Evolutionary conservation across 2,329 filamentous ascomycete genomes (phyloP), one percentile per base, ranked within the genome.

Genomic region (Pseudocercospora pini-densiflorae): DNA sequence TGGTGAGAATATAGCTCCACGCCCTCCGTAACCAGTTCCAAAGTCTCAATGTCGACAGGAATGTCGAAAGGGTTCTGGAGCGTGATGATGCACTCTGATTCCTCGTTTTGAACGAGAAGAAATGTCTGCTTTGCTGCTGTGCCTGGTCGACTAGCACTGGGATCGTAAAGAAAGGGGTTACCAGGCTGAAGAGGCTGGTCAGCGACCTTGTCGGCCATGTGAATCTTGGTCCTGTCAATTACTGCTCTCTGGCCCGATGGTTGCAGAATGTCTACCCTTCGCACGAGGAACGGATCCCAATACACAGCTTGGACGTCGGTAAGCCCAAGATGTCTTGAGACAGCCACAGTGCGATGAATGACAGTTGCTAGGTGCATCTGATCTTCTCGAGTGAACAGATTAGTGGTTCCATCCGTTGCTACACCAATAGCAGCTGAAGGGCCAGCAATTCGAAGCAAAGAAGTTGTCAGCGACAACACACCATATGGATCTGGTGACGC

Each of bases 41-140:
- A 85, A 61, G 88, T 90, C 76, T 98, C 93, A 36, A 99, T 89
- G 62, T 97, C 92, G 4, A 99, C 82, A 68, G 97, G 93, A 70
- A 98, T 90, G 67, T 98, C 94, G 72, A 93, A 97, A 0, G 94
- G 93, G 73, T 99, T 99, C 76, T 98, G 95, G 19, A 99, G 82
- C 1, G 91, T 93, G 31, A 98, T 86, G 71, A 87, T 87, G 78
- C 97, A 97, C 3, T 86, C 88, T 1, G 92, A 89, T 65, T 87
- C 81, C 77, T 98, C 94, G 16, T 89, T 90, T 4, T 92, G 89
- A 21, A 98, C 92, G 31, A 97, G 83, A 0, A 93, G 86, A 64
- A 85, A 86, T 65, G 93, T 74, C 12, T 72, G 67, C 33, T 67
- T 89, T 12, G 84, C 82, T 1, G 84, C 82, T 19, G 82, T 82